These are phyloP conservation scores for Tillandsia fasciculata DNA, from an alignment of 176 grass and related monocot species.

Conservation along the genomic window DNA sequence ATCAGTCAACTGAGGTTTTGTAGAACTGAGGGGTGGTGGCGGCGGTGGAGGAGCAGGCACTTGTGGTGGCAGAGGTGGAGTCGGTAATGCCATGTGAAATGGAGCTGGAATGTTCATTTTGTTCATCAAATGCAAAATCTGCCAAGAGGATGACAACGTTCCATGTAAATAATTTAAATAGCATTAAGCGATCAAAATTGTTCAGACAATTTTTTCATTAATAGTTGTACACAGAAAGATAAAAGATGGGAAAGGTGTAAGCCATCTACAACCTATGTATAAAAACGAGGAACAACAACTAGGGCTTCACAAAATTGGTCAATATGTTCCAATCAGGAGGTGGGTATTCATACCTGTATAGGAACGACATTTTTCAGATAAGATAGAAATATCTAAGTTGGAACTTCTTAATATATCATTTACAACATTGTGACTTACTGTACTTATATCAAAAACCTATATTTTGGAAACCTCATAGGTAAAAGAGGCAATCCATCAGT, in stretches of 20 bases:
- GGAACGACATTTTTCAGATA: background rate
- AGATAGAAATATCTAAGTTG: too few relatives aligned
- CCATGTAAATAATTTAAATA: background rate
- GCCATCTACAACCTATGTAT: slow-evolving; percentile 57
- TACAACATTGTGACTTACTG: too few relatives aligned
- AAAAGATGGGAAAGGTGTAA: slow-evolving; percentile 1
- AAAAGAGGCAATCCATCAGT: too few relatives aligned
- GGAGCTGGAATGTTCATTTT: slow-evolving; percentile 96
- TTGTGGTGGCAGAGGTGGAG: slow-evolving; percentile 62
- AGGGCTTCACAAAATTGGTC: slow-evolving; percentile 84
- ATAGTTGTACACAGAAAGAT: background rate
- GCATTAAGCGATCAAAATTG: background rate
- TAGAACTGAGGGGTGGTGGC: slow-evolving; percentile 22
- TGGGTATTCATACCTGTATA: slow-evolving; percentile 79
- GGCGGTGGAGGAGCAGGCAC: slow-evolving; percentile 24
- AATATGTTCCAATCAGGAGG: slow-evolving; percentile 90
- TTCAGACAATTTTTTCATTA: background rate
- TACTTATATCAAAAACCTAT: too few relatives aligned
- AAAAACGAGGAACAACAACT: slow-evolving; percentile 85
- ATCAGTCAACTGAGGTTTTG: slow-evolving; percentile 35
- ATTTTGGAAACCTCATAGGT: too few relatives aligned
- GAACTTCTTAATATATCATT: too few relatives aligned
- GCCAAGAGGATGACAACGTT: background rate
- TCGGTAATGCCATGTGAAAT: slow-evolving; percentile 92
- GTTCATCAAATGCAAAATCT: slow-evolving; percentile 98